These are phyloP conservation scores for Helenozyma rhizophorensis DNA, from an alignment of 805 yeast genomes.

Conservation along the genomic window DNA sequence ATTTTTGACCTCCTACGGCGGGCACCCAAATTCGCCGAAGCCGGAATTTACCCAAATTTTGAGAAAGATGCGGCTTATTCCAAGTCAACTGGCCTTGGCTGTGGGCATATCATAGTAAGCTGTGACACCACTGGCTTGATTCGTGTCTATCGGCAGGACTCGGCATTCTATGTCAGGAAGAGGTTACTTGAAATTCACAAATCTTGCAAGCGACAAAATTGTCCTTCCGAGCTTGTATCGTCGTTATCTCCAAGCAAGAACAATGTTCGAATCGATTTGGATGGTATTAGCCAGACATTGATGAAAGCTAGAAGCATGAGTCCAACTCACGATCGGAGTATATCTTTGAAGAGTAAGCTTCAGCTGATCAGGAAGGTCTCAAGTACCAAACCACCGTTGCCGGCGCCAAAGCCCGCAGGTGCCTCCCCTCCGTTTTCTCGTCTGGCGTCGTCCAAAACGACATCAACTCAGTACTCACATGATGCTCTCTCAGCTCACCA, in stretches of 20 bases:
- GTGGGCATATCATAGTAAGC: constrained; percentile 60
- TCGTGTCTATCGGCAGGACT: constrained; percentile 76
- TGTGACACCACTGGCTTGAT: constrained; percentile 73
- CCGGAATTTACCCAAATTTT: constrained; percentile 2
- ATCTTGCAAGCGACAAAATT: constrained; percentile 1
- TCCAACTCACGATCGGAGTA: constrained; percentile 4
- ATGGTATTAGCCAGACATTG: constrained; percentile 1
- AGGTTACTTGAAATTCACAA: constrained; percentile 12
- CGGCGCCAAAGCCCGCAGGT: too few relatives aligned
- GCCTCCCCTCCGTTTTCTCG: too few relatives aligned
- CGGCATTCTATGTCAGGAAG: constrained; percentile 45
- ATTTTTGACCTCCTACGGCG: constrained; percentile 56
- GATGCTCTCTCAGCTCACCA: too few relatives aligned
- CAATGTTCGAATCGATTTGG: constrained; percentile 1
- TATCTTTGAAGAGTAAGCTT: too few relatives aligned
- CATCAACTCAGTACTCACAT: too few relatives aligned
- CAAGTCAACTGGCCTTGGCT: constrained; percentile 8
- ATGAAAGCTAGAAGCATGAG: constrained; percentile 7
- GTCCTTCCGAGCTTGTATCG: too few relatives aligned
- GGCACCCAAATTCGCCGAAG: constrained; percentile 11
- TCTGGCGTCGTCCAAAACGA: too few relatives aligned
- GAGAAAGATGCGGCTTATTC: constrained; percentile 1
- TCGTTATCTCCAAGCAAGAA: constrained; percentile 1
- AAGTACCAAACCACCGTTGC: too few relatives aligned
- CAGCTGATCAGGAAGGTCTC: too few relatives aligned